Conservation (phyloP, 306 rosid genomes). For the Prunus kanzakura region DNA sequence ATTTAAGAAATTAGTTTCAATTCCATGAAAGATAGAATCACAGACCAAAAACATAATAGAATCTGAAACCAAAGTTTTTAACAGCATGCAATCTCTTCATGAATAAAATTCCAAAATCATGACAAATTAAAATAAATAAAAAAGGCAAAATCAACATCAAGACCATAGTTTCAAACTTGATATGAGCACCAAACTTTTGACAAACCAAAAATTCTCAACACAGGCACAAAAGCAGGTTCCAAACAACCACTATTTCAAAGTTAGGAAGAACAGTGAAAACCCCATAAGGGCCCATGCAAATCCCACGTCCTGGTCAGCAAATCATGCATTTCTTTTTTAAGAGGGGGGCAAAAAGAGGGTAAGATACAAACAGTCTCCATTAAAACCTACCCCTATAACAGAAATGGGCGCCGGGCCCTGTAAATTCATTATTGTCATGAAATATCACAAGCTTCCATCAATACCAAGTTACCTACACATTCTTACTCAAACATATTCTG, state of each 20-base stretch:
- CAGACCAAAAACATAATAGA: background rate
- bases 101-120: background rate
- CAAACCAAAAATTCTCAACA: background rate
- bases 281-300: constrained; percentile 4
- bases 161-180: background rate
- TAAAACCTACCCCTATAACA: constrained; percentile 3
- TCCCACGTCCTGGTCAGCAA: constrained; percentile 6
- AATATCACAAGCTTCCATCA: constrained; percentile 20
- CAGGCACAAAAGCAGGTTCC: background rate
- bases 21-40: background rate
- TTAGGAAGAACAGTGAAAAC: constrained; percentile 17
- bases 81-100: background rate
- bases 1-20: background rate
- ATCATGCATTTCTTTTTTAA: background rate
- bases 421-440: constrained; percentile 4
- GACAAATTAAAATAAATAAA: background rate
- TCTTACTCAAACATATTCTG: constrained; percentile 19
- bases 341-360: background rate
- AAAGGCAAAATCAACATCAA: background rate
- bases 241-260: constrained; percentile 13
- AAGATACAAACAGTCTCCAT: background rate
- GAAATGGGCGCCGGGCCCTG: constrained; percentile 10
- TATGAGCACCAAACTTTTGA: constrained; percentile 5
- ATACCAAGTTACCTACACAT: background rate
- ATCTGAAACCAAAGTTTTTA: background rate